A percentile compares a stretch with the other conserved stretches of the same genome.
Evolutionary conservation across 257 asterid genomes (phyloP).

Genomic region (Nicotiana attenuata): DNA sequence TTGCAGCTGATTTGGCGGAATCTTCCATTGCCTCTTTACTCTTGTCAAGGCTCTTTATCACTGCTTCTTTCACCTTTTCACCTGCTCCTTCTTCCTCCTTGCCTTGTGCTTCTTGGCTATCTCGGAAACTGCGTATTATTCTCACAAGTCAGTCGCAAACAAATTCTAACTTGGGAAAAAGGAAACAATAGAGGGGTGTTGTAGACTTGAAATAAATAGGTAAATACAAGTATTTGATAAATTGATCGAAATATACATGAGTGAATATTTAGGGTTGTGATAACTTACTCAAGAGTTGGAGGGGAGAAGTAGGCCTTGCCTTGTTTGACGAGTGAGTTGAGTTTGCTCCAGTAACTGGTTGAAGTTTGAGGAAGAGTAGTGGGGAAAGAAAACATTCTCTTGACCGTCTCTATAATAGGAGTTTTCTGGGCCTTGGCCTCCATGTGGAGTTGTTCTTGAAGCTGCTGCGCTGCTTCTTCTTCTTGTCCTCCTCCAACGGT

Average conservation of each 20-base stretch:
- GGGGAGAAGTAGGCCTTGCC: slow-evolving; percentile 4
- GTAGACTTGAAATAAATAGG: background rate
- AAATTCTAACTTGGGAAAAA: background rate
- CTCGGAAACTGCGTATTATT: slow-evolving; percentile 19
- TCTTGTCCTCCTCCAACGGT: background rate
- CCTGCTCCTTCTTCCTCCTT: background rate
- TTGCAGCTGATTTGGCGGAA: slow-evolving; percentile 28
- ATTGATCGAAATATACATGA: background rate
- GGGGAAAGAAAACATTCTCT: slow-evolving; percentile 21
- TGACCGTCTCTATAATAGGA: slow-evolving; percentile 23
- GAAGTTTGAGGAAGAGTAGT: slow-evolving; percentile 12
- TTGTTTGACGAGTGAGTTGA: slow-evolving; percentile 4
- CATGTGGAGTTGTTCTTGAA: background rate
- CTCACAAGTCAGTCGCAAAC: background rate
- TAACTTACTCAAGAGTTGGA: slow-evolving; percentile 30
- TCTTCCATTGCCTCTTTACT: slow-evolving; percentile 24
- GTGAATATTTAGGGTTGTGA: background rate
- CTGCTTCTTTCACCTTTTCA: slow-evolving; percentile 37
- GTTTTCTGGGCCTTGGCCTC: background rate
- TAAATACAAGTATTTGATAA: background rate
- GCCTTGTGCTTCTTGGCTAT: background rate
- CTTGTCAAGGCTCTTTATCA: slow-evolving; percentile 33
- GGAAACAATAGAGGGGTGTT: no score
- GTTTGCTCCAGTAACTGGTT: slow-evolving; percentile 12
- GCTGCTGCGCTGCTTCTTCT: background rate